A percentile compares a stretch with the other conserved stretches of the same genome.
These are phyloP conservation scores for Hordeum marinum DNA, from an alignment of 176 grass and related monocot species.

Conservation along the genomic window DNA sequence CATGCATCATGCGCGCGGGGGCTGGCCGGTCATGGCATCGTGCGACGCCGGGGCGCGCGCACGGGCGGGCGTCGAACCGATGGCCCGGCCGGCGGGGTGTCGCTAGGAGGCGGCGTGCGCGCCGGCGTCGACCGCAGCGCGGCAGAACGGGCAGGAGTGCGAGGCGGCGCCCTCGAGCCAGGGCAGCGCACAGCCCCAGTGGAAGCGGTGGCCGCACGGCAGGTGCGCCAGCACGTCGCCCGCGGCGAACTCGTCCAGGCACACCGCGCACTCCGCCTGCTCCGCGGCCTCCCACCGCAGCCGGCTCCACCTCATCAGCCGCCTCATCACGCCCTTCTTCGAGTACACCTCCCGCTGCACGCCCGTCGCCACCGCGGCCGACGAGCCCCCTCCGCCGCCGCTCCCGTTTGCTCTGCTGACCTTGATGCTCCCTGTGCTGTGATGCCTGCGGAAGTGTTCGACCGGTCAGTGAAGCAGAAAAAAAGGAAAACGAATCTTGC, in stretches of 20 bases:
- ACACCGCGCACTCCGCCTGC: conserved; percentile 73
- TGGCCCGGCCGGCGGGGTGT: neutral
- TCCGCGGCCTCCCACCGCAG: conserved; percentile 66
- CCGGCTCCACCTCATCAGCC: conserved; percentile 76
- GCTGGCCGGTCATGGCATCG: neutral
- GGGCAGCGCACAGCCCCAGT: conserved; percentile 72
- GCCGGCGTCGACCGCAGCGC: conserved; percentile 34
- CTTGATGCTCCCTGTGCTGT: conserved; percentile 63
- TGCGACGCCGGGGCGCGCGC: neutral
- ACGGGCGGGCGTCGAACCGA: neutral
- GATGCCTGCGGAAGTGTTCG: conserved; percentile 34
- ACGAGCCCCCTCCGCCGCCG: neutral
- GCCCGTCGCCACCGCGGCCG: neutral
- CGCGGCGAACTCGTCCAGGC: conserved; percentile 76
- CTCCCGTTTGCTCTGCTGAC: neutral
- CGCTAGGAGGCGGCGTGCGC: neutral
- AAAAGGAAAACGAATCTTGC: no score
- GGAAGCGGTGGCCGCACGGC: conserved; percentile 85
- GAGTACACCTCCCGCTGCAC: conserved; percentile 77
- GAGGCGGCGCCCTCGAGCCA: conserved; percentile 69
- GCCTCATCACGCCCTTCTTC: conserved; percentile 44
- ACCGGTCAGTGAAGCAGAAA: neutral
- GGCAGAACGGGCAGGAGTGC: conserved; percentile 72
- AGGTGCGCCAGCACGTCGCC: conserved; percentile 78
- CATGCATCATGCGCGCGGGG: neutral